Base-by-base conservation (phyloP, 2,329 filamentous ascomycete genomes). In the Aspergillus tubingensis region DNA sequence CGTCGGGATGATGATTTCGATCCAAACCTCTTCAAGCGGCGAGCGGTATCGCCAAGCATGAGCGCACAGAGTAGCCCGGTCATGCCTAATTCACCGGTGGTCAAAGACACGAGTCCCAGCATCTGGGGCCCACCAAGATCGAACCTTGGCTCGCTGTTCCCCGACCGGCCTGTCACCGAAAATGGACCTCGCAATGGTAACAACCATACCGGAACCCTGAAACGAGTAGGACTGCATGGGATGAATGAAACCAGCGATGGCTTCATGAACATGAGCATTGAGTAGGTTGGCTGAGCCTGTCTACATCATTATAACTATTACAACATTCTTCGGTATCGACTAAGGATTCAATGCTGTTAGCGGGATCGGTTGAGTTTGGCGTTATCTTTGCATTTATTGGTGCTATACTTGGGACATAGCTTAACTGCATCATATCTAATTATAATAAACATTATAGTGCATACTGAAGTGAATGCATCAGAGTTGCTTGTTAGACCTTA, bases 161-260 rank as follows among this genome's bases (percentile, higher is more conserved):
- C 71, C 25, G 79, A 85, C 65, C 76, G 81, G 60, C 75, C 78
- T 57, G 79, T 78, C 66, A 81, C 76, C 41, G 78, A 81, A 7
- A 83, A 83, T 59, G 81, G 84, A 10, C 75, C 80, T 67, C 80
- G 82, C 66, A 69, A 80, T 54, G 79, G 83, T 68, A 69, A 80
- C 44, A 80, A 83, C 67, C 63, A 76, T 59, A 60, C 71, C 8
- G 71, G 71, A n/a, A 65, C 68, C 23, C 49, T 76, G 30, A 84
- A 88, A 81, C 64, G 91, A 36, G 82, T 96, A 13, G 92, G 92
- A 8, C 84, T 96, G 67, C 93, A 97, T 77, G 92, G 93, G 1
- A 97, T 98, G 93, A 90, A 86, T 17, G 94, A 97, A 76, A 94
- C 94, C n/a, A 92, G 92, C 73, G 94, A 97, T 74, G 91, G 92